Conservation (phyloP, 257 asterid species). For the Ajuga chamaepitys region DNA sequence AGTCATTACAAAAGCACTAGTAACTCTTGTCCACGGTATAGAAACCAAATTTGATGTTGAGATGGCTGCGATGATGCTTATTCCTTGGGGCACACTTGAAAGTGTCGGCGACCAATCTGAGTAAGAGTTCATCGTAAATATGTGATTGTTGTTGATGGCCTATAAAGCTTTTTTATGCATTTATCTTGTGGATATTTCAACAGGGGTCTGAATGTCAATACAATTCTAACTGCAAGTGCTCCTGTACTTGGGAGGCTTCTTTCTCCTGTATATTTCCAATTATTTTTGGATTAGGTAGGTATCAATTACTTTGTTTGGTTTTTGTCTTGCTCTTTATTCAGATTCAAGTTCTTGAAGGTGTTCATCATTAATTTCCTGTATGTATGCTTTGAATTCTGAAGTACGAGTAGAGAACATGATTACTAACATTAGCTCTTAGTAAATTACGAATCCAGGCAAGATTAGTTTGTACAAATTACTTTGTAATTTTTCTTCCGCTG, state of each 20-base stretch:
- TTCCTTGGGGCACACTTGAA: slow-evolving; percentile 96
- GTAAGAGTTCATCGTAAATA: slow-evolving; percentile 40
- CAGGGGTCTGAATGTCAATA: slow-evolving; percentile 91
- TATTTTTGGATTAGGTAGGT: slow-evolving; percentile 76
- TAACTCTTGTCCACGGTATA: slow-evolving; percentile 89
- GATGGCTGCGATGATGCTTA: slow-evolving; percentile 98
- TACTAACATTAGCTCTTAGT: background rate
- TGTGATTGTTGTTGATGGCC: slow-evolving; percentile 7
- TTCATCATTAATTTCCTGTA: background rate
- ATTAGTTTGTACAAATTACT: background rate
- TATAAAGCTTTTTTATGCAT: slow-evolving; percentile 3
- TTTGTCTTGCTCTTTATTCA: background rate
- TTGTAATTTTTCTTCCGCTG: background rate
- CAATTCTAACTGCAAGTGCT: slow-evolving; percentile 70
- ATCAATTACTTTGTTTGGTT: slow-evolving; percentile 1
- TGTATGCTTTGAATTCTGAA: background rate
- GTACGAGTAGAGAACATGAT: background rate
- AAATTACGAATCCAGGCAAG: background rate
- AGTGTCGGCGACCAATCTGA: slow-evolving; percentile 99
- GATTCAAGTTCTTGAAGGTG: slow-evolving; percentile 3
- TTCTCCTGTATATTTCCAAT: slow-evolving; percentile 85
- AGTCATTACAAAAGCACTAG: slow-evolving; percentile 81
- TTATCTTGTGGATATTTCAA: slow-evolving; percentile 29
- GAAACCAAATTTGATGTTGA: slow-evolving; percentile 92
- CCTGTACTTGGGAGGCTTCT: slow-evolving; percentile 97